Evolutionary conservation across 192 early-diverging fungal genomes (phyloP), one percentile per base, ranked within the genome.

Genomic region (Mycoemilia scoparia): DNA sequence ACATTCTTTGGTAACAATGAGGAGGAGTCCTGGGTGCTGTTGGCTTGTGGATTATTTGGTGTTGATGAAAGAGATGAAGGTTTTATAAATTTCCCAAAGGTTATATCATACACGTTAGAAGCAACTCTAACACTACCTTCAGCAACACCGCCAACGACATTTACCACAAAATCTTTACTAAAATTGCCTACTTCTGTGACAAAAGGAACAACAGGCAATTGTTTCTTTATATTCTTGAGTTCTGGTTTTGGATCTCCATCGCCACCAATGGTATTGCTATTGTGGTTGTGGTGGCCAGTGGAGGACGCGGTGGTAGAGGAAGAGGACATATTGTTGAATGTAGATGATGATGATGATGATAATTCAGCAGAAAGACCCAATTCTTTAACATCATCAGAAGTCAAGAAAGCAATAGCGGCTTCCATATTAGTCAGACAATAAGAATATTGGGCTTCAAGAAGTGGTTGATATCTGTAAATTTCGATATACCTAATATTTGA

Each of bases 401-500:
- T 38, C 18, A 67, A 34, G 44, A 60, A 66, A 7, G 54, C 47
- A 3, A 47, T 45, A 2, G 38, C 58, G 10, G 64, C 64, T 18
- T 38, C 33, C 3, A 50, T 31, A 23, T 50, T 61, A 5, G 64
- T 67, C 44, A 67, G 28, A 28, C 57, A 61, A 33, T 67, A 67
- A 28, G 56, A 53, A n/a, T 44, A 46, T 29, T 57, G 54, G 23
- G 60, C 32, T 3, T 49, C 29, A 18, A 63, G 45, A 24, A 63
- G 39, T 7, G 58, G 41, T 7, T 27, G 58, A 3, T 42, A 43
- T 16, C 51, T 57, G 45, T 48, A 67, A 16, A 49, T 36, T 38
- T 58, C 54, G 29, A 67, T 46, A 19, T 48, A 81, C 41, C 63
- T 64, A 17, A 81, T 40, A 24, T 76, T 81, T n/a, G 73, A 76